Evolutionary conservation across 371 early-diverging fungal genomes (phyloP).

Genomic region (Zychaea mexicana): DNA sequence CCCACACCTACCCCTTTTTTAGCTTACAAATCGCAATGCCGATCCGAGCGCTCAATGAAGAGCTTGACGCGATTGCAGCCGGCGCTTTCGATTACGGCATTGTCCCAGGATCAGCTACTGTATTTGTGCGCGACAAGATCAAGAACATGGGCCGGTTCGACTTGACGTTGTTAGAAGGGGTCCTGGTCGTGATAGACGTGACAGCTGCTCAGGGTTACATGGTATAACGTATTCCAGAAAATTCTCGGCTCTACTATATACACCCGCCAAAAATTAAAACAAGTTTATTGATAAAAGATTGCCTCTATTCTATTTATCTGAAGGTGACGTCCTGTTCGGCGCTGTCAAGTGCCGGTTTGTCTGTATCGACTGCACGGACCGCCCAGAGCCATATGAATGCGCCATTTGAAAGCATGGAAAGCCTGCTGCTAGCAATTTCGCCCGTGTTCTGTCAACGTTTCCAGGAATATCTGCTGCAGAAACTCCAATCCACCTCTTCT

Average conservation of each 20-base stretch:
- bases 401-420: slow-evolving; percentile 46
- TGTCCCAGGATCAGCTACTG: slow-evolving; percentile 49
- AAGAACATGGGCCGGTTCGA: slow-evolving; percentile 36
- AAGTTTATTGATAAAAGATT: background rate
- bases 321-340: slow-evolving; percentile 39
- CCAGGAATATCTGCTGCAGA: slow-evolving; percentile 32
- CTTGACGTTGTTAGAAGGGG: slow-evolving; percentile 41
- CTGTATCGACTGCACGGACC: slow-evolving; percentile 22
- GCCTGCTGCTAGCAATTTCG: slow-evolving; percentile 37
- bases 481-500: no score
- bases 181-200: slow-evolving; percentile 42
- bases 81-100: slow-evolving; percentile 42
- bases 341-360: slow-evolving; percentile 18
- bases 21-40: slow-evolving; percentile 11
- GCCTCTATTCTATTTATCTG: no score
- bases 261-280: no score
- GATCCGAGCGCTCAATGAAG: slow-evolving; percentile 17
- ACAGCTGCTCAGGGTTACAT: slow-evolving; percentile 32
- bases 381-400: slow-evolving; percentile 25
- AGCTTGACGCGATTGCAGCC: slow-evolving; percentile 29
- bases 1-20: background rate
- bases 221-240: no score
- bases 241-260: background rate
- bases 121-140: slow-evolving; percentile 40
- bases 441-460: slow-evolving; percentile 42